A percentile compares a stretch with the other conserved stretches of the same genome.
These are phyloP conservation scores for Sugiyamaella castrensis DNA, from an alignment of 1,139 yeast species.

Conservation along the genomic window DNA sequence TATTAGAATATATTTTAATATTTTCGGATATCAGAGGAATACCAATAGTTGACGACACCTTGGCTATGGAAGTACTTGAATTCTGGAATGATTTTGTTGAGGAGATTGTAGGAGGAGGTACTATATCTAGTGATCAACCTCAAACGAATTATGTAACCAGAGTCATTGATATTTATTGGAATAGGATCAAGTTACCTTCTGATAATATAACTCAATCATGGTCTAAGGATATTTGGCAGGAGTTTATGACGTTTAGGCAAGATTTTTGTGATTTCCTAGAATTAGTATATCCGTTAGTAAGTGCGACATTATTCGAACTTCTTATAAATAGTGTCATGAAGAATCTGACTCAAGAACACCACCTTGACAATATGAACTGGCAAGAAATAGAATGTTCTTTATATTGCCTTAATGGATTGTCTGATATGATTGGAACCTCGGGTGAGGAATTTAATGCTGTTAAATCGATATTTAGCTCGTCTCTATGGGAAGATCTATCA, in stretches of 20 bases:
- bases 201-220: slow-evolving; percentile 23
- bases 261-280: slow-evolving; percentile 78
- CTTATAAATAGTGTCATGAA: slow-evolving; percentile 46
- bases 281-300: slow-evolving; percentile 61
- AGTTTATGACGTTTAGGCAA: slow-evolving; percentile 63
- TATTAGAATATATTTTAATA: slow-evolving; percentile 42
- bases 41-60: slow-evolving; percentile 64
- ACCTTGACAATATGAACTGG: slow-evolving; percentile 28
- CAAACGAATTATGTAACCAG: slow-evolving; percentile 18
- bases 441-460: slow-evolving; percentile 29
- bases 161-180: slow-evolving; percentile 61
- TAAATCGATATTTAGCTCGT: slow-evolving; percentile 33
- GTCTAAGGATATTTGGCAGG: slow-evolving; percentile 42
- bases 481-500: slow-evolving; percentile 34
- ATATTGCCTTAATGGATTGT: slow-evolving; percentile 53
- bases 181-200: slow-evolving; percentile 49
- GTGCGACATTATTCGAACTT: slow-evolving; percentile 51
- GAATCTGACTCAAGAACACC: slow-evolving; percentile 20
- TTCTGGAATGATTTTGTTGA: slow-evolving; percentile 83
- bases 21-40: slow-evolving; percentile 59
- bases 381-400: slow-evolving; percentile 66
- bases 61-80: slow-evolving; percentile 64
- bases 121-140: slow-evolving; percentile 27
- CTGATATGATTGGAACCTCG: slow-evolving; percentile 38
- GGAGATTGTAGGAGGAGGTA: slow-evolving; percentile 55